Evolutionary conservation across 352 stramenopile genomes (phyloP).

Genomic region (Elongisporangium anandrum): DNA sequence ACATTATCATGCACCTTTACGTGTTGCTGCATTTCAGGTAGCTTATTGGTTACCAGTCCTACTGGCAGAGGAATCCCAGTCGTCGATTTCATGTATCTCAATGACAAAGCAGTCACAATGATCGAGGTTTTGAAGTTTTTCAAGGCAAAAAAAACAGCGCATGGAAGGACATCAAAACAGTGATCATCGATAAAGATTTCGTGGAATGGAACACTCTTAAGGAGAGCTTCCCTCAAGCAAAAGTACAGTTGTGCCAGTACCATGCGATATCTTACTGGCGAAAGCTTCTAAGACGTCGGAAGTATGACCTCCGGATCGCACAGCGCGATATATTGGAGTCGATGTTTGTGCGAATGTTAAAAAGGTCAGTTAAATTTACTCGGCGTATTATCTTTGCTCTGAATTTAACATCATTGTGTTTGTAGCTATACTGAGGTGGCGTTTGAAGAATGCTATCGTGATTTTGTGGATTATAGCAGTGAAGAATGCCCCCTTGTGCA

Average conservation of each 20-base stretch:
- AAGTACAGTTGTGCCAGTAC: constrained; percentile 11
- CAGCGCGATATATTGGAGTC: not conserved
- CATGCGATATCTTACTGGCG: constrained; percentile 5
- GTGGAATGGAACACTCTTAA: constrained; percentile 7
- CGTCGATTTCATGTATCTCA: constrained; percentile 13
- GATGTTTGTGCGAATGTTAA: constrained; percentile 2
- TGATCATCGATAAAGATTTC: constrained; percentile 15
- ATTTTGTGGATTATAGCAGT: not conserved
- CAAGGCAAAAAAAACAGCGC: constrained; percentile 10
- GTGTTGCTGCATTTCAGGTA: constrained; percentile 5
- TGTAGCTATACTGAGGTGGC: not conserved
- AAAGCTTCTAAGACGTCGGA: constrained; percentile 3
- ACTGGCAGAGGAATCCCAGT: constrained; percentile 13
- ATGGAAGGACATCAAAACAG: constrained; percentile 2
- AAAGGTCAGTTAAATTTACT: not conserved
- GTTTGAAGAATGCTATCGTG: not conserved
- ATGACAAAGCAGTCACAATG: constrained; percentile 14
- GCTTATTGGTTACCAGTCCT: constrained; percentile 11
- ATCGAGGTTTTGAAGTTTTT: constrained; percentile 13
- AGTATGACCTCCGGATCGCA: not conserved
- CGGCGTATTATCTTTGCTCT: not conserved
- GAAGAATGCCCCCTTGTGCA: not conserved
- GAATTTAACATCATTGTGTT: not conserved
- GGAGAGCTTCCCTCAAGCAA: not conserved
- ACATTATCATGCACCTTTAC: not conserved